Evolutionary conservation across 345 rosid genomes (phyloP).

Genomic region (Ceriops decandra): DNA sequence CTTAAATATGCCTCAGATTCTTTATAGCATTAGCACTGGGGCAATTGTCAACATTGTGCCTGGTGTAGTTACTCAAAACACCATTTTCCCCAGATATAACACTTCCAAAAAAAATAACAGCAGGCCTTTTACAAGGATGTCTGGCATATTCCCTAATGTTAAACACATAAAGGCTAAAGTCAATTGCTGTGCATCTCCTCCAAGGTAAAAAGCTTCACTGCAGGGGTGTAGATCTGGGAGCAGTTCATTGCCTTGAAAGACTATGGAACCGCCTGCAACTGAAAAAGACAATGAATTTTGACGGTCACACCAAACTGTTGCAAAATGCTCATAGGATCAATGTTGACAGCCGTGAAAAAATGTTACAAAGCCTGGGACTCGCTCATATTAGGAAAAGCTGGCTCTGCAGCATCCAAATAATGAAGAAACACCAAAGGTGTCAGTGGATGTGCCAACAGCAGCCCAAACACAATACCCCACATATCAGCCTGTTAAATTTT

Average conservation of each 20-base stretch:
- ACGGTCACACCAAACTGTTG: conserved; percentile 78
- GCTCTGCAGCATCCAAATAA: conserved; percentile 77
- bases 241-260: conserved; percentile 59
- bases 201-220: conserved; percentile 72
- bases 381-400: conserved; percentile 64
- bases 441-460: conserved; percentile 78
- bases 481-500: conserved; percentile 56
- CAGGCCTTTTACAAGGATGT: conserved; percentile 62
- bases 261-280: conserved; percentile 84
- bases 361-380: conserved; percentile 48
- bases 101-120: conserved; percentile 54
- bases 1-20: conserved; percentile 42
- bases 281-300: conserved; percentile 51
- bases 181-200: conserved; percentile 55
- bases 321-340: conserved; percentile 66
- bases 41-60: conserved; percentile 44
- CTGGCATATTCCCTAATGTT: conserved; percentile 65
- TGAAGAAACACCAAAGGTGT: conserved; percentile 80
- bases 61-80: conserved; percentile 55
- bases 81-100: conserved; percentile 42
- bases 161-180: conserved; percentile 52
- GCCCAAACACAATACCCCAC: conserved; percentile 74
- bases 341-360: conserved; percentile 56
- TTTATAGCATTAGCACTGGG: conserved; percentile 37
- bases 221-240: conserved; percentile 60